Conservation (phyloP, 176 grass and related monocot genomes). For the Thalia dealbata region DNA sequence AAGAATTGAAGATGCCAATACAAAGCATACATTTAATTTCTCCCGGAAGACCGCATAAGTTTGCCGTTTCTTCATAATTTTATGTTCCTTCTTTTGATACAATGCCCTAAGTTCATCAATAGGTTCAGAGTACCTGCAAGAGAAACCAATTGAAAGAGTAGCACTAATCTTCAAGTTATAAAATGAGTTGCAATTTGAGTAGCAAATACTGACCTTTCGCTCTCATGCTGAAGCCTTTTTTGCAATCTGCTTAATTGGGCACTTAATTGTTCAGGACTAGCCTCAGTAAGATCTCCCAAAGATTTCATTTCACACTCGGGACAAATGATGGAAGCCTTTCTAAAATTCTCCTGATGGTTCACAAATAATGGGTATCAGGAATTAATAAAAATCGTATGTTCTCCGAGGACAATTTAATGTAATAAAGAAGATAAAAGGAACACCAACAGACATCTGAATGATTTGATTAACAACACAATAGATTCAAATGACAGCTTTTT, state of each 20-base stretch:
- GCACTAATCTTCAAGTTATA: background rate
- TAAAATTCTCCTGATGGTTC: slow-evolving; percentile 40
- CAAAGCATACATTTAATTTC: slow-evolving; percentile 61
- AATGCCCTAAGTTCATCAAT: slow-evolving; percentile 80
- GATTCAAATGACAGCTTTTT: too few relatives aligned
- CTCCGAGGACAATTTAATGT: background rate
- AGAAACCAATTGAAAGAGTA: background rate
- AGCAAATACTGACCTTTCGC: slow-evolving; percentile 34
- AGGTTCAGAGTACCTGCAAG: slow-evolving; percentile 42
- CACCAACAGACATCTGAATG: background rate
- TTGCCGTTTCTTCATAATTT: slow-evolving; percentile 51
- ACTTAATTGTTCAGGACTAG: slow-evolving; percentile 61
- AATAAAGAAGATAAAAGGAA: background rate
- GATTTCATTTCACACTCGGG: slow-evolving; percentile 53
- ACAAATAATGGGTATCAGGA: background rate
- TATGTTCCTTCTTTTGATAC: slow-evolving; percentile 48
- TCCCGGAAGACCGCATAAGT: slow-evolving; percentile 60
- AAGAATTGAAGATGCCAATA: background rate
- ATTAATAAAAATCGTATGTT: background rate
- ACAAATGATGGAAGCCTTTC: slow-evolving; percentile 84
- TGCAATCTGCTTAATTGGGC: slow-evolving; percentile 57
- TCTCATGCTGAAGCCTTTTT: slow-evolving; percentile 64
- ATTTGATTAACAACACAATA: background rate
- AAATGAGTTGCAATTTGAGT: background rate
- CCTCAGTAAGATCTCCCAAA: slow-evolving; percentile 42